These are phyloP conservation scores for Exophiala alcalophila DNA, from an alignment of 2,329 filamentous ascomycete genomes.

Conservation along the genomic window DNA sequence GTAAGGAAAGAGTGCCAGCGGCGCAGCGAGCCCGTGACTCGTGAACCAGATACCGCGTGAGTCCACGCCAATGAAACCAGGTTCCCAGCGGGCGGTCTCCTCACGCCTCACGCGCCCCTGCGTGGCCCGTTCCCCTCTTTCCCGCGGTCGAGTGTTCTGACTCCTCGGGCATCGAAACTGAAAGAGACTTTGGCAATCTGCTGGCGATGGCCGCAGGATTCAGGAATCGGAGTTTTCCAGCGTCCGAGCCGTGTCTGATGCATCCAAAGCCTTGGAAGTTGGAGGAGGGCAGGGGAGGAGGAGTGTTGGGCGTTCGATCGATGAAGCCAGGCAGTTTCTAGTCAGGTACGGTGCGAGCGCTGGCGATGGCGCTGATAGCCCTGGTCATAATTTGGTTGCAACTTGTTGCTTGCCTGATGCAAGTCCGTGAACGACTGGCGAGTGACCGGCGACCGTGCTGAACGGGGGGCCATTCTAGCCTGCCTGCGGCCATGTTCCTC, in stretches of 20 bases:
- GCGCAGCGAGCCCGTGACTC: not conserved
- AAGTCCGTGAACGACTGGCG: too few relatives aligned
- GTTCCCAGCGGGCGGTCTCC: not conserved
- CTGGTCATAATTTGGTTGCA: too few relatives aligned
- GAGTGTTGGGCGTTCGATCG: conserved; percentile 4
- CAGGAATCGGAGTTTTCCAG: conserved; percentile 6
- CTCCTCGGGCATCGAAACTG: too few relatives aligned
- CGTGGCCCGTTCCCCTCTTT: conserved; percentile 2
- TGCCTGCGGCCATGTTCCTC: too few relatives aligned
- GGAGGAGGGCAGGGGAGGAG: not conserved
- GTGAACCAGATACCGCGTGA: not conserved
- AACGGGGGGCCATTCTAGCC: too few relatives aligned
- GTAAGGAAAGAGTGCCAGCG: too few relatives aligned
- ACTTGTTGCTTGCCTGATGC: too few relatives aligned
- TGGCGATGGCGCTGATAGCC: conserved; percentile 7
- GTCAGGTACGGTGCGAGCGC: conserved; percentile 24
- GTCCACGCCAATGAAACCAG: not conserved
- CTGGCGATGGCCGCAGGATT: too few relatives aligned
- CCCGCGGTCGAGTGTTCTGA: not conserved
- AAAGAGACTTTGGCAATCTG: too few relatives aligned
- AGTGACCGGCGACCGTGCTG: too few relatives aligned
- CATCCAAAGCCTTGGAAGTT: conserved; percentile 9
- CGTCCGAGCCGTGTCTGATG: conserved; percentile 5
- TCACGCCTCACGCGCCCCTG: conserved; percentile 1
- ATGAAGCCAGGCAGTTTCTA: conserved; percentile 21